These are phyloP conservation scores for Malassezia caprae DNA, from an alignment of 1,284 basidiomycete genomes.

Conservation along the genomic window DNA sequence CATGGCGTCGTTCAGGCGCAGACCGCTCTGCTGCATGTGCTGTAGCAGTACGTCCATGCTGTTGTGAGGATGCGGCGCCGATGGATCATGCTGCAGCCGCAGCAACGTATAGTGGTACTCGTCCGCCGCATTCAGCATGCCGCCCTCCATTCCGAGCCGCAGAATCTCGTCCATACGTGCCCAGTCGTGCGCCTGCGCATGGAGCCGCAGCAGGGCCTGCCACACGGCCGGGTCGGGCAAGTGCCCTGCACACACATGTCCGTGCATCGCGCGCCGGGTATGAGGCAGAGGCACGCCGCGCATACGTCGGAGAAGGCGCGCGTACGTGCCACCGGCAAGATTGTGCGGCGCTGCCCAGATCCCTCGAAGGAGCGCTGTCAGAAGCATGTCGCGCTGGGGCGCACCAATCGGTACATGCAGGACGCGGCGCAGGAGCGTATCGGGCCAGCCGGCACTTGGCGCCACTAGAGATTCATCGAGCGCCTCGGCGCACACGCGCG, in stretches of 20 bases:
- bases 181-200: constrained; percentile 9
- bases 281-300: not conserved
- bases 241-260: not conserved
- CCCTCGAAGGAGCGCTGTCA: constrained; percentile 1
- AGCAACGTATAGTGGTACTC: constrained; percentile 5
- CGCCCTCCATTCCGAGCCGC: not conserved
- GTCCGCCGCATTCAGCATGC: not conserved
- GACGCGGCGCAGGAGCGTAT: not conserved
- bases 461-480: not conserved
- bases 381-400: constrained; percentile 7
- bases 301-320: not conserved
- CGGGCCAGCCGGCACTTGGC: not conserved
- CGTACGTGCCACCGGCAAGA: not conserved
- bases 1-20: constrained; percentile 4
- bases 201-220: constrained; percentile 12
- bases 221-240: not conserved
- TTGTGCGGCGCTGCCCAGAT: not conserved
- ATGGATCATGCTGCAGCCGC: constrained; percentile 1
- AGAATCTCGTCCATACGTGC: constrained; percentile 6
- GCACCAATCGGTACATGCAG: not conserved
- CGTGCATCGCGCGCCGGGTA: constrained; percentile 6
- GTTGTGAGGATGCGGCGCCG: not conserved
- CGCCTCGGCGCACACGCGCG: not conserved
- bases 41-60: not conserved
- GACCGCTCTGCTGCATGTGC: constrained; percentile 8